Percentiles rank a stretch among this genome's conserved stretches.
These are phyloP conservation scores for Pseudocercospora vitis DNA, from an alignment of 2,329 filamentous ascomycete species.

Conservation along the genomic window DNA sequence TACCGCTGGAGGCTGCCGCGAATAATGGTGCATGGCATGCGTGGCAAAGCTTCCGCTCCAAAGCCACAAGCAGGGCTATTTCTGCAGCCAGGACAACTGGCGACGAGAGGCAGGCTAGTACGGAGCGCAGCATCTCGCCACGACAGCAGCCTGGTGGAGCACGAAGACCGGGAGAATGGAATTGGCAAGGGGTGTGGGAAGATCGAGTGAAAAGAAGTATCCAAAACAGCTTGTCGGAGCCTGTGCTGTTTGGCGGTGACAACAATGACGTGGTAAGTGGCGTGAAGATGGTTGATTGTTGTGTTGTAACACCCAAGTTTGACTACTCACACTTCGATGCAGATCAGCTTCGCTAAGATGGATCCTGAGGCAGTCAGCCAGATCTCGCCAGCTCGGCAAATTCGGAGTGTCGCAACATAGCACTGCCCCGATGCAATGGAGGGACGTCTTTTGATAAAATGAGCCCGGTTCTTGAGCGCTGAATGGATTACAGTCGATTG, in stretches of 20 bases:
- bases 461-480: too few species aligned
- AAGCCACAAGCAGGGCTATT: conserved; percentile 27
- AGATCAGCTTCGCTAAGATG: conserved; percentile 37
- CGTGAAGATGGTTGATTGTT: too few species aligned
- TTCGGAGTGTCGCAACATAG: neutral
- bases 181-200: conserved; percentile 97
- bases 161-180: conserved; percentile 80
- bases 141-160: conserved; percentile 45
- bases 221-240: conserved; percentile 73
- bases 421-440: too few species aligned
- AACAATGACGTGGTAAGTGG: conserved; percentile 75
- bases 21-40: conserved; percentile 94
- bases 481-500: neutral
- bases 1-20: conserved; percentile 78
- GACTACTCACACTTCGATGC: neutral
- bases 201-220: conserved; percentile 80
- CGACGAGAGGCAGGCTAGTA: conserved; percentile 16
- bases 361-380: conserved; percentile 28
- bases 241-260: conserved; percentile 70
- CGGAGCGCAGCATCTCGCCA: conserved; percentile 29
- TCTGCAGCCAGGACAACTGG: conserved; percentile 15
- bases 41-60: conserved; percentile 71
- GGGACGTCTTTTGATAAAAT: too few species aligned
- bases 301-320: too few species aligned
- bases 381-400: conserved; percentile 20